Conservation (phyloP, 2,329 filamentous ascomycete genomes). For the Amesomyces nigricolor region DNA sequence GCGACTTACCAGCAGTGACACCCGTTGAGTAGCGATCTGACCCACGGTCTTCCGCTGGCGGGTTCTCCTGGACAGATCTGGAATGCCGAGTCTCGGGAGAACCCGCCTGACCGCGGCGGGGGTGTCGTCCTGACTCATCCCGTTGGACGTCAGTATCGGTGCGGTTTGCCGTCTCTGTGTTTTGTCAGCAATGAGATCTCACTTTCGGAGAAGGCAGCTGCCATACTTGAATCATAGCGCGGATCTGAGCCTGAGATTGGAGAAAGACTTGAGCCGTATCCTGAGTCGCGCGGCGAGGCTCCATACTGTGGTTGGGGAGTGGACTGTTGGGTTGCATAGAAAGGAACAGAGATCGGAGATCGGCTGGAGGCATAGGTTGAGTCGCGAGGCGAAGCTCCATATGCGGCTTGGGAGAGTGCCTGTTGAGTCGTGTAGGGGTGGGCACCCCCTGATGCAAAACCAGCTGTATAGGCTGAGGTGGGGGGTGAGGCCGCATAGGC, state of each 20-base stretch:
- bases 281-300: neutral
- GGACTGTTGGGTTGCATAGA: neutral
- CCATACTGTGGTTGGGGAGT: neutral
- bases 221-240: neutral
- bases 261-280: neutral
- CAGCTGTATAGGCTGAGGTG: too few species aligned
- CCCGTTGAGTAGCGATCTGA: neutral
- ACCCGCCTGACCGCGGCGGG: neutral
- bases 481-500: neutral
- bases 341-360: neutral
- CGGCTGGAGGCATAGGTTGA: too few species aligned
- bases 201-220: neutral
- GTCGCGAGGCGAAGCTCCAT: too few species aligned
- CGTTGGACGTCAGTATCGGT: neutral
- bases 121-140: neutral
- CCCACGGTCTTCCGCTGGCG: neutral
- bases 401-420: too few species aligned
- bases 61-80: neutral
- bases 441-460: too few species aligned
- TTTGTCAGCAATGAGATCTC: neutral
- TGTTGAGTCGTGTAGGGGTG: too few species aligned
- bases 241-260: neutral
- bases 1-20: neutral
- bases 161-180: neutral
- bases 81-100: neutral